Base-by-base conservation (phyloP, 768 basidiomycete genomes). In the Cytidiella melzeri region DNA sequence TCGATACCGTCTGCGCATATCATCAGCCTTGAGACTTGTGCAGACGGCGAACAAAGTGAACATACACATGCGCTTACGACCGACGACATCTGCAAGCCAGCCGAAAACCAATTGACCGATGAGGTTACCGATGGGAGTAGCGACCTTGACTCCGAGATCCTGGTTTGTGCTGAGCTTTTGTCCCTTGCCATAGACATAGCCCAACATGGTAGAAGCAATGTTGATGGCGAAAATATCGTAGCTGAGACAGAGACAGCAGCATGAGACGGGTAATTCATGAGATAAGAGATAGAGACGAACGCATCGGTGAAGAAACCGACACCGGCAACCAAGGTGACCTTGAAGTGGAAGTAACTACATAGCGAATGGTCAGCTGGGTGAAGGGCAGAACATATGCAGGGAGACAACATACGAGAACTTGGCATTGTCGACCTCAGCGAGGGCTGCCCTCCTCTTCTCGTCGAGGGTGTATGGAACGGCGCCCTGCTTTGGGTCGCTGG, bases 341-440 rank as follows among this genome's bases (percentile, higher is more conserved):
- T 77, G 47, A 75, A 67, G 53, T 80, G 79, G 64, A 77, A 78
- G 67, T 70, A 75, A 1, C 71, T 71, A 50, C 3, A 44, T n/a
- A n/a, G n/a, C 28, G 3, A 23, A 41, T n/a, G 12, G 30, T 28
- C 9, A 43, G n/a, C n/a, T n/a, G n/a, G n/a, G n/a, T n/a, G n/a
- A n/a, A n/a, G n/a, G n/a, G n/a, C n/a, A n/a, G 47, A 5, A 24
- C 18, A n/a, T 36, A 12, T 34, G 30, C 15, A 34, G 30, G 19
- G 23, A 43, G 27, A 28, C 26, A 5, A 63, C 67, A 24, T 42
- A 70, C 67, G 64, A 66, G 64, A 77, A 79, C 30, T 64, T 64
- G 43, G 76, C 76, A 53, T 75, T 72, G 64, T 77, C 76, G 49
- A 79, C 63, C 55, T 79, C 75, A 11, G 69, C 66, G 10, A 79